Base-by-base conservation (phyloP, 129 eudicot genomes). In the Flaveria sonorensis region DNA sequence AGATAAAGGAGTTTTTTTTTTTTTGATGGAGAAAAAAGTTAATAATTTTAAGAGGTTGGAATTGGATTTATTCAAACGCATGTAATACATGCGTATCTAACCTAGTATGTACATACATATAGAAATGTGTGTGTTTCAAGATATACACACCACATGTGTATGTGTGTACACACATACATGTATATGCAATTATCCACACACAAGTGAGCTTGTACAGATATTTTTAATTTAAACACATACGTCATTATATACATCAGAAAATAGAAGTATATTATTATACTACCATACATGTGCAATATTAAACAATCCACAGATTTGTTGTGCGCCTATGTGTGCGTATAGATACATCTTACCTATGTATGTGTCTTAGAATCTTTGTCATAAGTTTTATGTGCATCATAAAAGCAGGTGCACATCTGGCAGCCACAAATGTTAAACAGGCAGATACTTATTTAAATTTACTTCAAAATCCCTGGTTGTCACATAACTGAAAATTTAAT, bases 381-480 rank as follows among this genome's bases (percentile, higher is more conserved):
- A 74, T 19, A 55, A 9, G 11, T 59, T 10, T 32, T 28, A 20
- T 9, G 76, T 71, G 30, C 26, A 15, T 59, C 59, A 60, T 3
- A 43, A 42, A 43, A 59, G 57, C 70, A 74, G 67, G 67, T 67
- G 80, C 48, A 62, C 50, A 24, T 18, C 62, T 60, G 48, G 71
- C 6, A 10, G 36, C 46, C 19, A 47, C 12, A 40, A 19, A 36
- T 36, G 40, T 36, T 6, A 1, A 5, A 36, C 40, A 36, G 7
- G 23, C 12, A 55, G 39, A 53, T 21, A 43, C 56, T 40, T 60
- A 47, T 47, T 43, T 43, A 60, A 60, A 15, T 57, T n/a, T 59
- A 60, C 28, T 10, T 28, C 7, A 59, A 1, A 74, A 61, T 10
- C 5, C 65, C 45, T 6, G 45, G 32, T 61, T 74, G 60, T 61